Base-by-base conservation (phyloP, 257 asterid genomes). In the Misopates orontium region DNA sequence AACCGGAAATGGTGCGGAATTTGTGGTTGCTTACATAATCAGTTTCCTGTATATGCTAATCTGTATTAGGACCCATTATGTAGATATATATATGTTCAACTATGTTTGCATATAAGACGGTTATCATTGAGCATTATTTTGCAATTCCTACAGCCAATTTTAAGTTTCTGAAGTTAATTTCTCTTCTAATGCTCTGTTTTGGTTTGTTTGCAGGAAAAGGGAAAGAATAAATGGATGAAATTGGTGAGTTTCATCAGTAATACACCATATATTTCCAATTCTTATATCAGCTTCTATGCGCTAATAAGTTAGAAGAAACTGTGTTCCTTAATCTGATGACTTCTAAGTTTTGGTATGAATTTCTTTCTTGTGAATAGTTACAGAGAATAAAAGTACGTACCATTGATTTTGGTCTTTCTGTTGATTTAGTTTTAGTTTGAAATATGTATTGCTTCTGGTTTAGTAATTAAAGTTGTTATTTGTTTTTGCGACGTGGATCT, bases 211-310 rank as follows among this genome's bases (percentile, higher is more conserved):
- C 83, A 89, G 96, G 94, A 73, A 57, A 81, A 62, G 76, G 71
- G 75, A 57, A 81, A 62, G 76, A 72, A 74, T 57, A 81, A 71
- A 36, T 89, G 96, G 97, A 84, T 84, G 39, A 84, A 71, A 76
- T 61, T 74, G 76, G 97, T 84, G 74, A 82, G 96, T 83, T 59
- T 52, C 65, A 39, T 40, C 22, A 23, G 36, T 47, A 68, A 21
- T 44, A 48, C 50, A 54, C 60, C 40, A 3, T 22, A 45, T 17
- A 9, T 62, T 24, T 63, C 15, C 8, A 53, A 17, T 56, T 51
- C 56, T 22, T 60, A 13, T 58, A 22, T 64, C 49, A 39, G 52
- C 76, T 60, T 53, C 24, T 42, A 32, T 68, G 62, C 31, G 22
- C 52, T 12, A 56, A 69, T 54, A n/a, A 42, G 66, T 60, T 24